Evolutionary conservation across 148 eudicot species (phyloP), one percentile per base, ranked within the genome.

Genomic region (Oxyria digyna): DNA sequence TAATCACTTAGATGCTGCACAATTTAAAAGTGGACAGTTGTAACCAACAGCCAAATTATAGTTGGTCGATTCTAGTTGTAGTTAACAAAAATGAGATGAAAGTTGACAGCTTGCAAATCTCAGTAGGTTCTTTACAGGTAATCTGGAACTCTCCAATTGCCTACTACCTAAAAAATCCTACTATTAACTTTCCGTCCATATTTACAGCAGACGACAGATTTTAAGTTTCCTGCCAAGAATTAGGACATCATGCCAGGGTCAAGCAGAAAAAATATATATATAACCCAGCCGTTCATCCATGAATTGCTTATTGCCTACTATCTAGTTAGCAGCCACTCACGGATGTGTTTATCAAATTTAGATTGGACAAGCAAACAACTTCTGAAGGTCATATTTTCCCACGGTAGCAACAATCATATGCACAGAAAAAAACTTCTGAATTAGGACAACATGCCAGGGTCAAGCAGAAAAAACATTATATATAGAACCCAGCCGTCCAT

Each of bases 221-320:
- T 78, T 69, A 78, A 33, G 79, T 68, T 74, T 68, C 48, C 76
- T 79, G 83, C 88, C 78, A 83, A 86, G 88, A 87, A 85, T 89
- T 74, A 64, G 68, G 68, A 64, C 68, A 45, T 20, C 37, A 79
- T 78, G 82, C 87, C 76, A 83, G 83, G 87, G 75, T 20, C 35
- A 63, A 20, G 12, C 33, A 26, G 11, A 23, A 3, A 43, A 1
- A 8, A 46, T 20, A 52, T 52, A 52, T 52, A 24, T 52, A 9
- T 3, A 46, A 46, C 23, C 23, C 52, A n/a, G 52, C 52, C 18
- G 21, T 23, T 46, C 21, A 4, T 23, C 52, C 52, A n/a, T n/a
- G n/a, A n/a, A n/a, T n/a, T n/a, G n/a, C n/a, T n/a, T n/a, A n/a
- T n/a, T n/a, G n/a, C n/a, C n/a, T n/a, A n/a, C n/a, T n/a, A n/a